Percentiles rank a stretch among this genome's conserved stretches.
Conservation (phyloP, 2,329 filamentous ascomycete species). For the Fusarium musae region DNA sequence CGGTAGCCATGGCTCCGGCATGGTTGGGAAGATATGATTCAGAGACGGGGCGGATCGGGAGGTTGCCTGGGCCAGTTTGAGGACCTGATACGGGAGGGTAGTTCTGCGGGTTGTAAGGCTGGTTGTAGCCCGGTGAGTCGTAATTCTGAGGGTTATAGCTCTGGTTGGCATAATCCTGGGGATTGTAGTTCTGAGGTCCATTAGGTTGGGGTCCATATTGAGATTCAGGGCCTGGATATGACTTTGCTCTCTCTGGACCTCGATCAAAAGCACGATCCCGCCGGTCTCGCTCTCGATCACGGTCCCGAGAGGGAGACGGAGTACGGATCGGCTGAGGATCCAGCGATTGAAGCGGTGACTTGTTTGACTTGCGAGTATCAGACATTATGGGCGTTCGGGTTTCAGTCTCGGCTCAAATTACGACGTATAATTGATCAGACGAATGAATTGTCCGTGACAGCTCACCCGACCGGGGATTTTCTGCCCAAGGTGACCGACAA, state of each 20-base stretch:
- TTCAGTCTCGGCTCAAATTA: neutral
- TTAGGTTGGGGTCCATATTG: conserved; percentile 32
- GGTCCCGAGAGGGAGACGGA: conserved; percentile 38
- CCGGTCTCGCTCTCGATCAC: conserved; percentile 20
- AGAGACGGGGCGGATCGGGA: conserved; percentile 39
- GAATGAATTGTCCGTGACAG: neutral
- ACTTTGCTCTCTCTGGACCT: conserved; percentile 35
- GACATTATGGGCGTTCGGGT: conserved; percentile 20
- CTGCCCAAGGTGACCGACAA: conserved; percentile 11
- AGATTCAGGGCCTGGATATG: conserved; percentile 35
- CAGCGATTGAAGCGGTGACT: conserved; percentile 41
- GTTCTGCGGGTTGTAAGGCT: conserved; percentile 35
- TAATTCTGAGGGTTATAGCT: conserved; percentile 35
- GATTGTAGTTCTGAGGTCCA: conserved; percentile 22
- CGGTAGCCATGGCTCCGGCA: conserved; percentile 33
- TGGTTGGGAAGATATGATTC: conserved; percentile 38
- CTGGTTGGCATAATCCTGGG: conserved; percentile 32
- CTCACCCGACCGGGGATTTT: conserved; percentile 2
- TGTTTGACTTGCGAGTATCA: conserved; percentile 36
- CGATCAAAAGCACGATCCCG: conserved; percentile 20
- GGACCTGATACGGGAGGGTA: conserved; percentile 38
- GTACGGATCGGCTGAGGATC: conserved; percentile 45
- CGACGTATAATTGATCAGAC: neutral
- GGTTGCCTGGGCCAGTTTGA: conserved; percentile 26
- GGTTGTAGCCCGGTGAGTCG: conserved; percentile 32